These are phyloP conservation scores for Oehlia diaphana DNA, from an alignment of 192 early-diverging fungal species.

Conservation along the genomic window DNA sequence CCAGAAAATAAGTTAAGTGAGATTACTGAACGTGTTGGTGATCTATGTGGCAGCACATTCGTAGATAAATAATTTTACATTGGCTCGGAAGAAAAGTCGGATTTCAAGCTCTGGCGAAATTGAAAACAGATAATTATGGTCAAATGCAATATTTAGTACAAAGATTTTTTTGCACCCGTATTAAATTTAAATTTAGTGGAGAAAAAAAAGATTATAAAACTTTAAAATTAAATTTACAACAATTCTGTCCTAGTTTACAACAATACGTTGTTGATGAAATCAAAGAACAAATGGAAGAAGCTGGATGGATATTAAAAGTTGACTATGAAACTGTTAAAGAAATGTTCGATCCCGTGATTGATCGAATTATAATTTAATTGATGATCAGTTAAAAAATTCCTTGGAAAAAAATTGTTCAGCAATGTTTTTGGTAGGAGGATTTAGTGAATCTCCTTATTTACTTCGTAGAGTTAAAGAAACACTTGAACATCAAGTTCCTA, in stretches of 20 bases:
- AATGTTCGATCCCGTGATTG: constrained; percentile 57
- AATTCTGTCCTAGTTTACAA: not conserved
- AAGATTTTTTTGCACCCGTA: not conserved
- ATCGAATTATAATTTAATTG: constrained; percentile 50
- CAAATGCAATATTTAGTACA: constrained; percentile 21
- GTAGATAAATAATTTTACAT: constrained; percentile 18
- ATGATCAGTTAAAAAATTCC: constrained; percentile 46
- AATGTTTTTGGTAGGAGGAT: constrained; percentile 60
- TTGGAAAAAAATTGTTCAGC: constrained; percentile 39
- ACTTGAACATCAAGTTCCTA: constrained; percentile 44
- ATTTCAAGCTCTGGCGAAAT: not conserved
- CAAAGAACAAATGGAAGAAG: constrained; percentile 29
- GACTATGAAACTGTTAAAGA: constrained; percentile 48
- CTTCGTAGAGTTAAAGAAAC: constrained; percentile 46
- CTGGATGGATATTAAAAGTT: constrained; percentile 43
- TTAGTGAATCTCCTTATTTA: constrained; percentile 54
- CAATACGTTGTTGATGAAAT: constrained; percentile 29
- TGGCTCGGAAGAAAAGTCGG: constrained; percentile 20
- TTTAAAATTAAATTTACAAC: constrained; percentile 4
- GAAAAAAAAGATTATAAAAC: not conserved
- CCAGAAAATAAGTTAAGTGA: constrained; percentile 5
- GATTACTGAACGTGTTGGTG: constrained; percentile 31
- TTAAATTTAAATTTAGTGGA: constrained; percentile 12
- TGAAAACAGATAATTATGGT: not conserved
- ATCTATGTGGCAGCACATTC: constrained; percentile 11